Evolutionary conservation across 2,329 filamentous ascomycete species (phyloP).

Genomic region (Remersonia thermophila): DNA sequence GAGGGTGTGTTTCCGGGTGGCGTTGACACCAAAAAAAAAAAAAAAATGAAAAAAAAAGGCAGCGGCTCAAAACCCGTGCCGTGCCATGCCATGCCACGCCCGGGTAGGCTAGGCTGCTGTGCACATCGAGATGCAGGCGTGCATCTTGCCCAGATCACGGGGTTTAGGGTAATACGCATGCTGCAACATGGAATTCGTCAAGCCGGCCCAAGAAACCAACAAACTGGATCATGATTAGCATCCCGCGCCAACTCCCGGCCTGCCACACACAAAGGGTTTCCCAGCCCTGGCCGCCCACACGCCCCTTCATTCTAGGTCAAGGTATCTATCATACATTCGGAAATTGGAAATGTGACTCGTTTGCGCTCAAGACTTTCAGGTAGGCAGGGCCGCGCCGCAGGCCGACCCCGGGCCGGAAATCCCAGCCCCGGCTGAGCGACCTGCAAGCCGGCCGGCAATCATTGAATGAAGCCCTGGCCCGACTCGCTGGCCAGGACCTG

Average conservation of each 20-base stretch:
- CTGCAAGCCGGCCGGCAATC: not conserved
- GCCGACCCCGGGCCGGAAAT: too few species aligned
- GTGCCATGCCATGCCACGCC: too few species aligned
- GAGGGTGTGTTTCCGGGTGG: too few species aligned
- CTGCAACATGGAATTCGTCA: too few species aligned
- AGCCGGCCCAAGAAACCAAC: not conserved
- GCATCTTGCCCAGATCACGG: too few species aligned
- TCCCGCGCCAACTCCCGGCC: conserved; percentile 17
- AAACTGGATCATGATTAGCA: conserved; percentile 10
- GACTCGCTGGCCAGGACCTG: conserved; percentile 51
- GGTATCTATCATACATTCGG: conserved; percentile 13
- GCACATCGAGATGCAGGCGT: too few species aligned
- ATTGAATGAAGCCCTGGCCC: conserved; percentile 47
- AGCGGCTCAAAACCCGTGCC: too few species aligned
- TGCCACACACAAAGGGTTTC: conserved; percentile 13
- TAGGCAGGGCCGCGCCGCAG: too few species aligned
- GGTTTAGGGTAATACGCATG: too few species aligned
- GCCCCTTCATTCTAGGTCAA: not conserved
- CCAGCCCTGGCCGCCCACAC: conserved; percentile 14
- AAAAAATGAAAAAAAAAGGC: not conserved
- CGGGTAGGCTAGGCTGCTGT: too few species aligned
- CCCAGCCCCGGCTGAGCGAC: not conserved
- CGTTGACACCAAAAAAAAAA: conserved; percentile 2
- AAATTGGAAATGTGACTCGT: conserved; percentile 20
- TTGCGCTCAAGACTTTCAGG: conserved; percentile 11